A percentile compares a stretch with the other conserved stretches of the same genome.
Evolutionary conservation across 2,329 filamentous ascomycete species (phyloP).

Genomic region (Tricladium varicosporioides): DNA sequence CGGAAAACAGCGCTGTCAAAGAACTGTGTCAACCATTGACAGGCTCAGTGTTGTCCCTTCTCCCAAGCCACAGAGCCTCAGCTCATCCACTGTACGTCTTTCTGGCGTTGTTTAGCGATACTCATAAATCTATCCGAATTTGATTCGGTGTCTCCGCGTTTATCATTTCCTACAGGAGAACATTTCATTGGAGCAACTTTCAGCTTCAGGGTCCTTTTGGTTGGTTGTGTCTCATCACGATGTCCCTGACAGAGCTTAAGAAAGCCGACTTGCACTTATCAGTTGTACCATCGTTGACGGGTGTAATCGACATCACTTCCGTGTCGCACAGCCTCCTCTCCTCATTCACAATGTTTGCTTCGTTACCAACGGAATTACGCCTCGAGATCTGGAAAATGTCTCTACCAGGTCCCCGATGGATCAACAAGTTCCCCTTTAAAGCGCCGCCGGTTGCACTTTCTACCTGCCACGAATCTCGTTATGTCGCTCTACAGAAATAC

Average conservation of each 20-base stretch:
- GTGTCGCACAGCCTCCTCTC: not conserved
- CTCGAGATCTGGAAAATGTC: not conserved
- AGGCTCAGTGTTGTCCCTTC: not conserved
- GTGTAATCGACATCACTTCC: not conserved
- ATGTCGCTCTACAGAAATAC: not conserved
- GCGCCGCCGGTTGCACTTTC: not conserved
- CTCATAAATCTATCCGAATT: no score
- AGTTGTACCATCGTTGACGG: not conserved
- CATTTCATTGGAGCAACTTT: no score
- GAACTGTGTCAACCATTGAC: not conserved
- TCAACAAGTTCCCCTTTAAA: not conserved
- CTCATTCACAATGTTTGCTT: not conserved
- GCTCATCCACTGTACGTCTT: not conserved
- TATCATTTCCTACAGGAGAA: no score
- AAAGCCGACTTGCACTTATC: not conserved
- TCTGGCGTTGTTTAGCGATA: not conserved
- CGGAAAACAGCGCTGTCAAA: not conserved
- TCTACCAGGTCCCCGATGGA: constrained; percentile 1
- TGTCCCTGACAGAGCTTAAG: no score
- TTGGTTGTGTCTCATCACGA: no score
- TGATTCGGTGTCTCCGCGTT: no score
- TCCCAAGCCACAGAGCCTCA: not conserved
- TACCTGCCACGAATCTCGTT: not conserved
- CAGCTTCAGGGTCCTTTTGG: no score
- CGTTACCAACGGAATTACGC: not conserved